phyloP scores from a whole-genome alignment of 2,329 filamentous ascomycete species.

The Teratosphaeria gauchensis region DNA sequence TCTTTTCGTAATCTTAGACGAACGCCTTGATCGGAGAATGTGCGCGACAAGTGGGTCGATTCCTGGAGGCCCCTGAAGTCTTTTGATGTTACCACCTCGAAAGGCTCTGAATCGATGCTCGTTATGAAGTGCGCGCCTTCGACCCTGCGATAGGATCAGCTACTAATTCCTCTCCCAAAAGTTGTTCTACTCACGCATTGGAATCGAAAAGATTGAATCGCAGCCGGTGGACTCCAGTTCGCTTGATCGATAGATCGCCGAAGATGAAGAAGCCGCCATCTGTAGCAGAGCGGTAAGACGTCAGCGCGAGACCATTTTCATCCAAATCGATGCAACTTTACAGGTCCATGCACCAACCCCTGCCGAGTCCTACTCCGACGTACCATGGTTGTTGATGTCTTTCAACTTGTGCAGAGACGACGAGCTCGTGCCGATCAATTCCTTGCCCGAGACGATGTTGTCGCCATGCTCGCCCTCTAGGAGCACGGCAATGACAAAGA shows the following conservation, averaged over 20 bases:
- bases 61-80: conserved; percentile 71
- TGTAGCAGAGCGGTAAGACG: conserved; percentile 9
- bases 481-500: conserved; percentile 52
- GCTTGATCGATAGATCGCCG: conserved; percentile 70
- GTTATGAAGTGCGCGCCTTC: conserved; percentile 32
- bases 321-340: neutral
- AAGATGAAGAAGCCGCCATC: conserved; percentile 89
- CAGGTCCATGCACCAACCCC: neutral
- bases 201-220: conserved; percentile 72
- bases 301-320: neutral
- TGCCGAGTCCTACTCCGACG: neutral
- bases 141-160: neutral
- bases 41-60: conserved; percentile 69
- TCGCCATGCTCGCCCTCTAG: conserved; percentile 25
- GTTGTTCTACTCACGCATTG: conserved; percentile 39
- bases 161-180: neutral
- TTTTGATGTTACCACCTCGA: conserved; percentile 50
- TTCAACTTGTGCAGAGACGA: conserved; percentile 78
- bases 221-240: conserved; percentile 62
- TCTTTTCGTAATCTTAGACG: conserved; percentile 76
- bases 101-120: conserved; percentile 53
- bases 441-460: conserved; percentile 10
- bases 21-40: conserved; percentile 81
- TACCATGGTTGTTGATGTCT: conserved; percentile 59
- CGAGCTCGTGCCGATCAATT: conserved; percentile 55